phyloP scores from a whole-genome alignment of 768 basidiomycete genomes.

The Boletus coccyginus region DNA sequence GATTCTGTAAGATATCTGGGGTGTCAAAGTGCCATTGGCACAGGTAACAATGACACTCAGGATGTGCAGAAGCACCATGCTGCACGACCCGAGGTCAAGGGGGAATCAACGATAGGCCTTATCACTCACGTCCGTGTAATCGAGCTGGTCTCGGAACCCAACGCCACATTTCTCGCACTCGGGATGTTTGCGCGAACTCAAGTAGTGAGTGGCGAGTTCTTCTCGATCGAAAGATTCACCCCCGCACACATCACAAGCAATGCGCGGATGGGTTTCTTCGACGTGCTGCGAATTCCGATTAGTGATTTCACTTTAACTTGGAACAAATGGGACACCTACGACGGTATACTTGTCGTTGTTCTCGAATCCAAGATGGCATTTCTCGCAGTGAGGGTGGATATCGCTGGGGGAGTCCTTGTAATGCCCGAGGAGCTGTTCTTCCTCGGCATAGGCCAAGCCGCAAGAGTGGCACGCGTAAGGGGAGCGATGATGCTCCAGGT shows the following conservation, averaged over 20 bases:
- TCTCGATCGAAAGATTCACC: slow-evolving; percentile 20
- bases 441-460: slow-evolving; percentile 23
- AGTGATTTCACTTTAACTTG: neutral
- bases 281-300: slow-evolving; percentile 35
- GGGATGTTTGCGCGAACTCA: slow-evolving; percentile 26
- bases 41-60: slow-evolving; percentile 31
- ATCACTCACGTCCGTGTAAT: slow-evolving; percentile 27
- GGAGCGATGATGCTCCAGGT: slow-evolving; percentile 29
- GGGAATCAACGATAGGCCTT: neutral
- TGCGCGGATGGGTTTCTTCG: slow-evolving; percentile 35
- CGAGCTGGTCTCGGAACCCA: slow-evolving; percentile 27
- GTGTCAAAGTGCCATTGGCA: slow-evolving; percentile 43
- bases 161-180: slow-evolving; percentile 25
- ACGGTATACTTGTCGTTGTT: slow-evolving; percentile 25
- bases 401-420: slow-evolving; percentile 35
- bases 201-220: slow-evolving; percentile 26
- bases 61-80: slow-evolving; percentile 33
- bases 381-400: slow-evolving; percentile 36
- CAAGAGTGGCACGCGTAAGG: slow-evolving; percentile 27
- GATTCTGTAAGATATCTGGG: slow-evolving; percentile 34
- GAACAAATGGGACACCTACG: slow-evolving; percentile 22
- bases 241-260: slow-evolving; percentile 33
- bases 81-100: slow-evolving; percentile 15
- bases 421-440: slow-evolving; percentile 39
- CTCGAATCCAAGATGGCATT: slow-evolving; percentile 36